Evolutionary conservation across 1,139 yeast species (phyloP), one percentile per base, ranked within the genome.

Genomic region (Yamadazyma triangularis): DNA sequence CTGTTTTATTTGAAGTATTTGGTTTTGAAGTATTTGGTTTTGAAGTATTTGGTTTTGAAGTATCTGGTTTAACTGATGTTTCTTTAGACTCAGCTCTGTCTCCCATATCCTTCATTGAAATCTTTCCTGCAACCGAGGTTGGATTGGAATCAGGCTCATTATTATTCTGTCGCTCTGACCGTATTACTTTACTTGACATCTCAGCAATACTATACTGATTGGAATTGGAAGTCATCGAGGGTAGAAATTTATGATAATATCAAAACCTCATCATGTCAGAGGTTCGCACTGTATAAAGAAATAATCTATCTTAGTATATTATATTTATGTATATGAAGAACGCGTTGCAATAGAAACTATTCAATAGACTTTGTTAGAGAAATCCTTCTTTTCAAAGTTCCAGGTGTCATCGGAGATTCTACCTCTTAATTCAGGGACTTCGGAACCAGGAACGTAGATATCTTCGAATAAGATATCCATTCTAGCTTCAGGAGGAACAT

Each of bases 381-480:
- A 83, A 45, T 79, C 82, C 54, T 79, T 76, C 70, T 81, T 83
- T 53, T 70, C 70, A 60, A 83, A 83, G 60, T 81, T 81, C 94
- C 94, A 83, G 39, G 89, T 76, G 60, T 89, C 97, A 50, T 85
- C 94, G 47, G 94, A 83, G 56, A 88, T 82, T 75, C 98, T 86
- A 46, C 98, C 98, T 74, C 98, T 86, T 63, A 89, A 78, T 46
- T 78, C 82, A 48, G 93, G 93, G 39, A 86, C 76, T 70, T 91
- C 97, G 39, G 91, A 70, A 42, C 98, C 98, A 60, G 83, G 89
- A 52, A 85, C 94, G 66, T 91, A 91, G 45, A 91, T 95, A 58
- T 91, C 97, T 72, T 88, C 96, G 63, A 89, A 91, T 60, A 91
- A 75, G 57, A 87, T 86, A 58, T 85, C 87, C 79, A 91, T 80